A percentile compares a stretch with the other conserved stretches of the same genome.
phyloP scores from a whole-genome alignment of 2,329 filamentous ascomycete species.

The Neonectria magnoliae region DNA sequence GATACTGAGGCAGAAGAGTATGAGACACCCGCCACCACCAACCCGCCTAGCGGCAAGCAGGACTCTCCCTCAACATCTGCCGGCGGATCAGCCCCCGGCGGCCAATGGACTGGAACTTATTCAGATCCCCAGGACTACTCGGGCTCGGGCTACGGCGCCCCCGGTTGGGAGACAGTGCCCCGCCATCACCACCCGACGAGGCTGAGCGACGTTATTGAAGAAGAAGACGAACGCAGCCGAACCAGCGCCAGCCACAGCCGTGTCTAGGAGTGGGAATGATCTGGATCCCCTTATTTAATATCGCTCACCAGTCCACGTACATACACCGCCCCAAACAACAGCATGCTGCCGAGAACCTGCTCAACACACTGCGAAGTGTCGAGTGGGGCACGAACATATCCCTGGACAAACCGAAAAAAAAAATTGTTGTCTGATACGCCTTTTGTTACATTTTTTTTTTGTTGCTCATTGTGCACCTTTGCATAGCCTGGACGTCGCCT shows the following conservation, averaged over 20 bases:
- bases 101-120: conserved; percentile 56
- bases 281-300: conserved; percentile 17
- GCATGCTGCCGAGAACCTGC: conserved; percentile 15
- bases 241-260: conserved; percentile 76
- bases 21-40: conserved; percentile 61
- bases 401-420: conserved; percentile 13
- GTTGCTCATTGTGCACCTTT: conserved; percentile 28
- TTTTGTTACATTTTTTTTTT: conserved; percentile 26
- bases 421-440: conserved; percentile 17
- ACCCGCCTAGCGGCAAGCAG: conserved; percentile 49
- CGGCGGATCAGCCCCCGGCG: conserved; percentile 42
- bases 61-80: conserved; percentile 46
- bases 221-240: conserved; percentile 83
- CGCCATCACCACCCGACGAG: conserved; percentile 89
- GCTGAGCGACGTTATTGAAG: conserved; percentile 87
- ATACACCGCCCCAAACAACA: conserved; percentile 31
- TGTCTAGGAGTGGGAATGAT: conserved; percentile 42
- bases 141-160: conserved; percentile 71
- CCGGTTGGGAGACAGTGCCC: conserved; percentile 80
- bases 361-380: conserved; percentile 7
- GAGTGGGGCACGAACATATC: conserved; percentile 11
- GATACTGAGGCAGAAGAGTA: conserved; percentile 67
- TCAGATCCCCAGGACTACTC: conserved; percentile 68
- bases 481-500: conserved; percentile 32
- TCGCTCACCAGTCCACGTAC: conserved; percentile 26